phyloP scores from a whole-genome alignment of 1,139 yeast species.

The Debaryomyces udenii region DNA sequence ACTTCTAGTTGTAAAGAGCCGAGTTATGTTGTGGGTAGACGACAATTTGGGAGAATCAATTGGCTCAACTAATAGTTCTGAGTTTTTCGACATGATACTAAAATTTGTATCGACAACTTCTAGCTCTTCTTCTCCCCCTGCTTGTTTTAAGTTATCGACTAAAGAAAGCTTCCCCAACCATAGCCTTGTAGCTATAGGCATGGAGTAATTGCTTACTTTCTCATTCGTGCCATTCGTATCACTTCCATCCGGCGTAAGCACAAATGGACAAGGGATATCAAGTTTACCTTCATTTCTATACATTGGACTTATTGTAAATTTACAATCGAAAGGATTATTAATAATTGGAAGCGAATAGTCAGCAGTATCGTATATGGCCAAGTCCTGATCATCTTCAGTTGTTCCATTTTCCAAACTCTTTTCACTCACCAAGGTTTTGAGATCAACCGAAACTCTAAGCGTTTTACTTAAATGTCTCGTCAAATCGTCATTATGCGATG shows the following conservation, averaged over 20 bases:
- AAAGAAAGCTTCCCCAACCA: slow-evolving; percentile 46
- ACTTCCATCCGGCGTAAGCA: slow-evolving; percentile 18
- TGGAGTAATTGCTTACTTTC: slow-evolving; percentile 22
- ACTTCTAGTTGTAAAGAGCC: slow-evolving; percentile 40
- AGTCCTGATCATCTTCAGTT: slow-evolving; percentile 15
- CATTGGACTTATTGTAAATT: slow-evolving; percentile 42
- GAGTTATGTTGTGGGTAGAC: slow-evolving; percentile 15
- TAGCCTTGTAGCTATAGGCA: slow-evolving; percentile 49
- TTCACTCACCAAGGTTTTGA: slow-evolving; percentile 29
- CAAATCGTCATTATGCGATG: slow-evolving; percentile 14
- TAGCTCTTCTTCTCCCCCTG: slow-evolving; percentile 16
- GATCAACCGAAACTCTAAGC: slow-evolving; percentile 24
- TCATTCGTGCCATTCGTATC: slow-evolving; percentile 12
- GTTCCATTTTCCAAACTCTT: slow-evolving; percentile 14
- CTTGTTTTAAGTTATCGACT: slow-evolving; percentile 13
- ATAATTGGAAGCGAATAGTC: slow-evolving; percentile 33
- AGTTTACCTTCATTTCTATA: slow-evolving; percentile 23
- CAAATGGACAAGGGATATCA: slow-evolving; percentile 50
- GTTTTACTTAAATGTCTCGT: slow-evolving; percentile 2
- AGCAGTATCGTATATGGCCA: slow-evolving; percentile 34
- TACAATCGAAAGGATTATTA: slow-evolving; percentile 38
- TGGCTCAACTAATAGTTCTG: slow-evolving; percentile 33
- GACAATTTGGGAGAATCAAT: slow-evolving; percentile 12
- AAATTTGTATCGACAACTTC: slow-evolving; percentile 28
- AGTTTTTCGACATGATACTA: slow-evolving; percentile 30